Evolutionary conservation across 2,329 filamentous ascomycete species (phyloP).

Genomic region (Cladorrhinum sp.): DNA sequence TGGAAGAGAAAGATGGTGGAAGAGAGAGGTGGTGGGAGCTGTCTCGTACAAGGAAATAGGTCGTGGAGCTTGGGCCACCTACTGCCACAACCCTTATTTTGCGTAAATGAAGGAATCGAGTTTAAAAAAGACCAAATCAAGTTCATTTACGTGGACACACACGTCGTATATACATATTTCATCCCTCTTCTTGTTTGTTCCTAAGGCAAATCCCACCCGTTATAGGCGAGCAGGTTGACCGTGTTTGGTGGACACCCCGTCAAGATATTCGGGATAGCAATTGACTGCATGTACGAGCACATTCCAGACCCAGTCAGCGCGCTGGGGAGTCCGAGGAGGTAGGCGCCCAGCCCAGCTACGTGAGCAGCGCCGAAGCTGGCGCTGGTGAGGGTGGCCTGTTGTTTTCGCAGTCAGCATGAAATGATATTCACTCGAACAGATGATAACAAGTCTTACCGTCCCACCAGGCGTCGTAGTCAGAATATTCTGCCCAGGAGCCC

Average conservation of each 20-base stretch:
- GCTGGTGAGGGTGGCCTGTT: conserved; percentile 42
- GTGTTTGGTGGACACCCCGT: conserved; percentile 42
- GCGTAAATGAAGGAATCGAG: too few species aligned
- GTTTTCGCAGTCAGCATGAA: conserved; percentile 2
- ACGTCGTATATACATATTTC: too few species aligned
- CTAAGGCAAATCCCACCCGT: conserved; percentile 36
- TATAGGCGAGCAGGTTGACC: conserved; percentile 54
- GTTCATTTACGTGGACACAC: too few species aligned
- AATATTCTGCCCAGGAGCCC: conserved; percentile 48
- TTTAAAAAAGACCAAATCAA: too few species aligned
- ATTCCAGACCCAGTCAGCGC: conserved; percentile 43
- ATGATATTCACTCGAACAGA: too few species aligned
- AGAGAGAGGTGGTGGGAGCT: too few species aligned
- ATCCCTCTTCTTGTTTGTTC: too few species aligned
- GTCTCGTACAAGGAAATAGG: too few species aligned
- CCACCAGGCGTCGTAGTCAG: conserved; percentile 47
- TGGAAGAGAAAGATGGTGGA: too few species aligned
- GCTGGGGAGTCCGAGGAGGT: conserved; percentile 44
- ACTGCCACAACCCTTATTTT: too few species aligned
- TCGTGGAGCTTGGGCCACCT: too few species aligned
- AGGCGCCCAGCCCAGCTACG: conserved; percentile 36
- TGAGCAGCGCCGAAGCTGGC: conserved; percentile 42
- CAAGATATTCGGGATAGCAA: conserved; percentile 42
- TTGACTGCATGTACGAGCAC: conserved; percentile 43
- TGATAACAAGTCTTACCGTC: conserved; percentile 29